Base-by-base conservation (phyloP, 164 flowering plant genomes). In the Buxus sempervirens region DNA sequence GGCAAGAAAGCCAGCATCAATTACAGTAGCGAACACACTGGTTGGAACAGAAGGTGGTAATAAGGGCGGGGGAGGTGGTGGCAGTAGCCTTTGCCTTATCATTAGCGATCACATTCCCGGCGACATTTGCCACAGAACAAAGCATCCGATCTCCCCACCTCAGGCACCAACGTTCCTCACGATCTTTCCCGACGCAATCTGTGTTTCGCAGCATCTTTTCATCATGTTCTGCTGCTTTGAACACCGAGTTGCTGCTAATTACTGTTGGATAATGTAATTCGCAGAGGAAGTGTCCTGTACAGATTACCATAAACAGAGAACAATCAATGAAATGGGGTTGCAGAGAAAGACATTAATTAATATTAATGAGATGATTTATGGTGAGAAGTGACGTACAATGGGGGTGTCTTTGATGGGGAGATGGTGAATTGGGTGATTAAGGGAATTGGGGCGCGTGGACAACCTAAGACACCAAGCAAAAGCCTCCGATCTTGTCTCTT, bases 171-270 rank as follows among this genome's bases (percentile, higher is more conserved):
- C 5, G 28, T 49, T 80, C 74, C 78, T 80, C 67, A 79, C 84
- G 15, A 58, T 74, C 58, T 82, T 84, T 1, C 86, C n/a, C n/a
- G n/a, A n/a, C n/a, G n/a, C n/a, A n/a, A n/a, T n/a, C n/a, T n/a
- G n/a, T n/a, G n/a, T n/a, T n/a, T 84, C 0, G 85, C 54, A 0
- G 84, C 85, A n/a, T 76, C 83, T 93, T 56, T 85, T 88, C 4
- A 18, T 54, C 41, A 70, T 12, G 42, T 77, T 73, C 22, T 75
- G 68, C 10, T 70, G 73, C 74, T 88, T 86, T 64, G 78, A 69
- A 60, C 91, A 82, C 41, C 96, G 96, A 0, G 96, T 88, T 0
- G 98, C 96, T 0, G 96, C 98, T 59, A 89, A 63, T 74, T 89
- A 90, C 53, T 93, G 98, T n/a, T 93, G 88, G 36, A 93, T 82